A percentile compares a stretch with the other conserved stretches of the same genome.
These are phyloP conservation scores for Psidium guajava DNA, from an alignment of 345 rosid species.

Conservation along the genomic window DNA sequence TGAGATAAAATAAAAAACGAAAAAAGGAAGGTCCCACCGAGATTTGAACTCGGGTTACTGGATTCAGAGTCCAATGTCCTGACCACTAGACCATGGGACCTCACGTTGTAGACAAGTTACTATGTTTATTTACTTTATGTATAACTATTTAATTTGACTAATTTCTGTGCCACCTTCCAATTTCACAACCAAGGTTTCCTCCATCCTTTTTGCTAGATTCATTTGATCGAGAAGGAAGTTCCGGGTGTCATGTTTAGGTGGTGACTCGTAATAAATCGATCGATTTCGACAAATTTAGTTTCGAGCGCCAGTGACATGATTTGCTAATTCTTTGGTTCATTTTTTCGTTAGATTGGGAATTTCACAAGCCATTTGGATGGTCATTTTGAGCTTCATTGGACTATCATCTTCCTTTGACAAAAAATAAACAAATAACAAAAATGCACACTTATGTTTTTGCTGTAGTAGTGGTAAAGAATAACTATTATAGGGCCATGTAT, in stretches of 20 bases:
- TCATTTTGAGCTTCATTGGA: too few species aligned
- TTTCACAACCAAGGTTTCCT: not conserved
- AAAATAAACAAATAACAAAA: too few species aligned
- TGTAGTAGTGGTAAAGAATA: too few species aligned
- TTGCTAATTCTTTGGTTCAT: not conserved
- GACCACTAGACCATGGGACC: constrained; percentile 92
- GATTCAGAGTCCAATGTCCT: constrained; percentile 96
- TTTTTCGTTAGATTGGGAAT: not conserved
- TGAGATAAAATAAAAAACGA: fast-evolving
- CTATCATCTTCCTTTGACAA: too few species aligned
- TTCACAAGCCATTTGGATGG: not conserved
- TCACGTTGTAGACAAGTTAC: fast-evolving
- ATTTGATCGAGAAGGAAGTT: not conserved
- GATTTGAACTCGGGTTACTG: constrained; percentile 97
- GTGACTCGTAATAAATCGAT: too few species aligned
- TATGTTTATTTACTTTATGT: not conserved
- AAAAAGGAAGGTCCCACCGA: constrained; percentile 60
- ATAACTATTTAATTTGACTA: not conserved
- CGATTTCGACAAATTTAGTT: not conserved
- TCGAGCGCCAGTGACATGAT: fast-evolving
- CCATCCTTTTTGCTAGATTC: not conserved
- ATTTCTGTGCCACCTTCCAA: not conserved
- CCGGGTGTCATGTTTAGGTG: too few species aligned
- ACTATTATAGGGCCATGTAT: too few species aligned
- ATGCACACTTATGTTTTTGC: too few species aligned